These are phyloP conservation scores for Globisporangium emineosum DNA, from an alignment of 352 stramenopile species.

Conservation along the genomic window DNA sequence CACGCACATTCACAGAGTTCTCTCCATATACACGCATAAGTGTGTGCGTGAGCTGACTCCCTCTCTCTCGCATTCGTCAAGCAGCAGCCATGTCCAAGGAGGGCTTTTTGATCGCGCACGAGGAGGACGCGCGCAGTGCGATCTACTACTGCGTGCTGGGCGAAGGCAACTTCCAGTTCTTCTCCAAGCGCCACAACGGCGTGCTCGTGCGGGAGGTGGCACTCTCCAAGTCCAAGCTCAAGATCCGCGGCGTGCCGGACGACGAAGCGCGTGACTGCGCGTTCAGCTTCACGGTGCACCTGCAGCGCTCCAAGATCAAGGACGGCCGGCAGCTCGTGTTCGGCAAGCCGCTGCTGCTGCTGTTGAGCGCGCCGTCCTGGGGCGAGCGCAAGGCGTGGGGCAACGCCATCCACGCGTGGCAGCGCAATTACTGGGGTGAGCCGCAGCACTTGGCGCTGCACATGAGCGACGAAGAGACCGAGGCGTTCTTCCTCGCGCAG, in stretches of 20 bases:
- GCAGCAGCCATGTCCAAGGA: conserved; percentile 71
- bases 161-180: conserved; percentile 76
- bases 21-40: background rate
- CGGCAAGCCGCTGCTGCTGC: conserved; percentile 47
- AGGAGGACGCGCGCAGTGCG: conserved; percentile 52
- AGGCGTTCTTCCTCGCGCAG: conserved; percentile 77
- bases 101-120: conserved; percentile 75
- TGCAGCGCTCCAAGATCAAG: conserved; percentile 72
- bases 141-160: conserved; percentile 82
- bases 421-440: conserved; percentile 85
- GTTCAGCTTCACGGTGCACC: conserved; percentile 70
- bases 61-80: background rate
- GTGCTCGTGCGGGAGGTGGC: conserved; percentile 61
- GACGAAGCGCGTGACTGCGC: conserved; percentile 66
- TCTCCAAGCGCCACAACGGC: conserved; percentile 52
- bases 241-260: conserved; percentile 72
- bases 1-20: background rate
- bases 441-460: conserved; percentile 52
- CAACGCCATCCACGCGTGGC: conserved; percentile 86
- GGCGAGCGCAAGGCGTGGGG: conserved; percentile 80
- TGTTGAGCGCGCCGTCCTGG: conserved; percentile 72
- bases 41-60: background rate
- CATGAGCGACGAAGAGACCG: conserved; percentile 53
- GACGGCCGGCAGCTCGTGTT: conserved; percentile 64
- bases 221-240: conserved; percentile 73